phyloP scores from a whole-genome alignment of 371 early-diverging fungal genomes.

The Polyrhizophydium stewartii region DNA sequence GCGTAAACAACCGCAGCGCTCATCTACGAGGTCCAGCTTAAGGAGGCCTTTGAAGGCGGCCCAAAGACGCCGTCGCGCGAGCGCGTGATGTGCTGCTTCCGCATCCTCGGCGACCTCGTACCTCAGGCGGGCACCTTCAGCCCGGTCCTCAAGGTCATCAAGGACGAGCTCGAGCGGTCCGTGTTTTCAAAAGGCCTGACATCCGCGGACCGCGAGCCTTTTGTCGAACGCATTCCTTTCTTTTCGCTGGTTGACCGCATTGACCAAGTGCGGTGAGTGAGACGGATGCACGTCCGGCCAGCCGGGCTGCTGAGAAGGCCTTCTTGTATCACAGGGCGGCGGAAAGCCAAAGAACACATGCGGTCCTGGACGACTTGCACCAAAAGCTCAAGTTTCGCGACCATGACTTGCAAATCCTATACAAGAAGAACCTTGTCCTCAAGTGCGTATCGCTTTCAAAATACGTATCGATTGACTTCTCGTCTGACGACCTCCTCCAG shows the following conservation, averaged over 20 bases:
- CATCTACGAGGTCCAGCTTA: slow-evolving; percentile 33
- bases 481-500: slow-evolving; percentile 5
- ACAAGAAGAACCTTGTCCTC: slow-evolving; percentile 3
- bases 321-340: slow-evolving; percentile 1
- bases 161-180: slow-evolving; percentile 29
- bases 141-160: slow-evolving; percentile 18
- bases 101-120: slow-evolving; percentile 29
- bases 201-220: slow-evolving; percentile 19
- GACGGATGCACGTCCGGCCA: neutral
- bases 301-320: neutral
- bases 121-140: slow-evolving; percentile 23
- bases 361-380: slow-evolving; percentile 24
- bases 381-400: slow-evolving; percentile 43
- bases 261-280: slow-evolving; percentile 19
- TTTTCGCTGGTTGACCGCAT: slow-evolving; percentile 24
- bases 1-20: slow-evolving; percentile 30
- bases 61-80: slow-evolving; percentile 22
- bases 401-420: slow-evolving; percentile 31
- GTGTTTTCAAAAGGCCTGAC: slow-evolving; percentile 38
- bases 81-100: slow-evolving; percentile 23
- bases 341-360: slow-evolving; percentile 18
- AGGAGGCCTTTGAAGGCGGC: slow-evolving; percentile 30
- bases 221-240: slow-evolving; percentile 37
- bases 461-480: neutral
- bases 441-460: slow-evolving; percentile 6